A percentile compares a stretch with the other conserved stretches of the same genome.
phyloP scores from a whole-genome alignment of 163 green algal species.

The Botryococcus braunii region DNA sequence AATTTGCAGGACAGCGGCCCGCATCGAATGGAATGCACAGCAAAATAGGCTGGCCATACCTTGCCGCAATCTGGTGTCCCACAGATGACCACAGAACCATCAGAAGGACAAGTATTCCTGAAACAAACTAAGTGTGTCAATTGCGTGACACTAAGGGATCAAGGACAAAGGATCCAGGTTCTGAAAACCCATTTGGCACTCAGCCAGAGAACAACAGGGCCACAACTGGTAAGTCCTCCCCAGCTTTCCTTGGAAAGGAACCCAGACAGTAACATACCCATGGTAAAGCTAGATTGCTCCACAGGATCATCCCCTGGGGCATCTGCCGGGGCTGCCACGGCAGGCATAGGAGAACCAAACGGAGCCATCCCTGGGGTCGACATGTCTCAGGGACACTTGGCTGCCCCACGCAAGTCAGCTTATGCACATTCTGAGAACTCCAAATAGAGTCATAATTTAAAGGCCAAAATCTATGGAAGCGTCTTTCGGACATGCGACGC shows the following conservation, averaged over 20 bases:
- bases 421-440: too few species aligned
- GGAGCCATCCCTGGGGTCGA: too few species aligned
- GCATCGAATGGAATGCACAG: background rate
- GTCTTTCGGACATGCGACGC: too few species aligned
- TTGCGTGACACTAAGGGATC: background rate
- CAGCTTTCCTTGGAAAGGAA: background rate
- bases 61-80: constrained; percentile 27
- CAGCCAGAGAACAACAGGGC: background rate
- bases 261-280: background rate
- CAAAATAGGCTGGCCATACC: constrained; percentile 2
- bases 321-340: background rate
- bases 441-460: too few species aligned
- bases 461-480: too few species aligned
- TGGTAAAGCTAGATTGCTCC: constrained; percentile 14
- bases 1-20: background rate
- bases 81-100: constrained; percentile 41
- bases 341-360: too few species aligned
- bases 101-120: constrained; percentile 51
- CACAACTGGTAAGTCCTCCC: background rate
- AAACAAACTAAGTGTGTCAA: background rate
- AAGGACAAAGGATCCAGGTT: background rate
- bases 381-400: too few species aligned
- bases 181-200: background rate
- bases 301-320: constrained; percentile 2
- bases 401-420: too few species aligned